These are phyloP conservation scores for Kodamaea arcana DNA, from an alignment of 1,139 yeast genomes.

Conservation along the genomic window DNA sequence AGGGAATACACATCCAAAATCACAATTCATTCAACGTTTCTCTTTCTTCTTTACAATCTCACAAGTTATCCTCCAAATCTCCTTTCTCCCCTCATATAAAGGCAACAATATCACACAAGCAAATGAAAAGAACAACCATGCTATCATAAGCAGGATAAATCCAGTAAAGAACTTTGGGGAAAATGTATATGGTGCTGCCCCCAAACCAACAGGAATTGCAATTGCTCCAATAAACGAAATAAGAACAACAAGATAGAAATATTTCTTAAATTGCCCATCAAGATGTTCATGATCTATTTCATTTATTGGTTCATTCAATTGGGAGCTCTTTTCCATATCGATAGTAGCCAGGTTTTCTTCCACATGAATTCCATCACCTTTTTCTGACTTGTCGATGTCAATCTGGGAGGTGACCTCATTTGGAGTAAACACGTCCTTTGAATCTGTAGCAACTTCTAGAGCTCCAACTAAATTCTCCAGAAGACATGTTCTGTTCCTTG, in stretches of 20 bases:
- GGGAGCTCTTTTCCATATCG: not conserved
- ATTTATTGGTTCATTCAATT: not conserved
- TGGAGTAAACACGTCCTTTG: not conserved
- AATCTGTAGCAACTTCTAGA: not conserved
- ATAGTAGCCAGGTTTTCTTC: not conserved
- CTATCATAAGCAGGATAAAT: slow-evolving; percentile 14
- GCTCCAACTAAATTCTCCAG: slow-evolving; percentile 8
- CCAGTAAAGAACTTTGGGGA: slow-evolving; percentile 17
- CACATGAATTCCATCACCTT: not conserved
- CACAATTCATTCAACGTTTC: too few relatives aligned
- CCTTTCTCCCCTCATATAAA: slow-evolving; percentile 13
- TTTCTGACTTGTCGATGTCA: not conserved
- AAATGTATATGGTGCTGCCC: slow-evolving; percentile 16
- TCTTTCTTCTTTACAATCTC: slow-evolving; percentile 2
- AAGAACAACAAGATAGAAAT: slow-evolving; percentile 13
- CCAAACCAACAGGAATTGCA: slow-evolving; percentile 15
- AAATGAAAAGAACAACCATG: slow-evolving; percentile 18
- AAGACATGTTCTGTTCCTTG: slow-evolving; percentile 31
- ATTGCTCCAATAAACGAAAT: slow-evolving; percentile 13
- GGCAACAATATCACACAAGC: slow-evolving; percentile 16
- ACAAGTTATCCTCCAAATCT: slow-evolving; percentile 11
- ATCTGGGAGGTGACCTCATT: too few relatives aligned
- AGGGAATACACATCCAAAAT: too few relatives aligned
- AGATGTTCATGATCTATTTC: slow-evolving; percentile 12
- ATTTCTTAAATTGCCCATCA: slow-evolving; percentile 17